Base-by-base conservation (phyloP, 2,329 filamentous ascomycete genomes). In the Colletotrichum sp. region DNA sequence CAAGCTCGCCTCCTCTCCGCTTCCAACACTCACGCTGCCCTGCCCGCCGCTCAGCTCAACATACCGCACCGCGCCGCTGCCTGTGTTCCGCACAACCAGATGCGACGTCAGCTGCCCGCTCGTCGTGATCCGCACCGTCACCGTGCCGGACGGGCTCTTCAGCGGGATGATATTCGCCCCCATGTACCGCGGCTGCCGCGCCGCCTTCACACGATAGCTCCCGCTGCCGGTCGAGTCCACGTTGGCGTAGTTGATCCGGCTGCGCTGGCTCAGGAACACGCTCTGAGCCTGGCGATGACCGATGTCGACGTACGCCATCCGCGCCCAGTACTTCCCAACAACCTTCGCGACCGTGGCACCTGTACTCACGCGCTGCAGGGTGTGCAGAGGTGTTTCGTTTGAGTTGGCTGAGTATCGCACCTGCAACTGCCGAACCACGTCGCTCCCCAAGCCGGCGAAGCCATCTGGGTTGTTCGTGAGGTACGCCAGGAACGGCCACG, bases 271-370 rank as follows among this genome's bases (percentile, higher is more conserved):
- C 4, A 82, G 76, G 79, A 86, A 88, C 47, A 81, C 72, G 2
- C 81, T 76, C 21, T 83, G 82, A 1, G 85, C 85, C 9, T 82
- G 82, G 1, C 80, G 74, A 75, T 89, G 85, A 6, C 85, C 86
- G 33, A 89, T 87, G 43, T 89, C 87, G 9, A 86, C 85, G 73
- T 85, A 87, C 6, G 87, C 87, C 87, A 89, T 89, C 71, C 84
- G 83, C 3, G 87, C 87, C 87, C 87, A 89, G 79, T 89, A 89
- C 18, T 82, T 80, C 3, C 83, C 87, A 6, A 89, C 83, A 8
- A 89, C 80, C n/a, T 83, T 82, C 16, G 85, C 83, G 11, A 82
- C 80, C 18, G 78, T 79, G 18, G 81, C 74, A 18, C 76, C 78
- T 5, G 75, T 73, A 2, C 83, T 80, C 0, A 88, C 78, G 13